Evolutionary conservation across 192 early-diverging fungal species (phyloP).

Genomic region (Ambispora gerdemannii): DNA sequence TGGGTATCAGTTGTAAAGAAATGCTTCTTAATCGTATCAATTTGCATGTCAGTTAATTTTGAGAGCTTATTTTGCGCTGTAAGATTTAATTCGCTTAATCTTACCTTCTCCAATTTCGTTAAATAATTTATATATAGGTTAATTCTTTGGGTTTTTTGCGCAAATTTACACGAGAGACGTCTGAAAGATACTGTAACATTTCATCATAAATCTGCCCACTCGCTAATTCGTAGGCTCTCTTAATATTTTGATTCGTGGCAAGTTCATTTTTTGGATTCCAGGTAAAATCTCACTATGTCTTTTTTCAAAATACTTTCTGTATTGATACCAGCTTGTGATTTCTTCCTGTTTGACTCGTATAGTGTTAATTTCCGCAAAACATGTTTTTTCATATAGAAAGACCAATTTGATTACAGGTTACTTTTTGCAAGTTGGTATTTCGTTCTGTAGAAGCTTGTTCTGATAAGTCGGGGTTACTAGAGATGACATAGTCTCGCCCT

Average conservation of each 20-base stretch:
- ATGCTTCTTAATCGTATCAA: slow-evolving; percentile 23
- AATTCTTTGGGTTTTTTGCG: slow-evolving; percentile 26
- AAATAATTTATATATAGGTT: slow-evolving; percentile 30
- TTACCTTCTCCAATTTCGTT: slow-evolving; percentile 26
- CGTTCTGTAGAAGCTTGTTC: no score
- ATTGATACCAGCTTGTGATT: slow-evolving; percentile 25
- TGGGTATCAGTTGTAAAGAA: background rate
- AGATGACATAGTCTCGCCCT: no score
- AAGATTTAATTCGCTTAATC: slow-evolving; percentile 29
- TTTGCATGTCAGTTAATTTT: slow-evolving; percentile 14
- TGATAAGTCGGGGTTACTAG: no score
- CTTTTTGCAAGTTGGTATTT: no score
- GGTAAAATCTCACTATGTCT: slow-evolving; percentile 24
- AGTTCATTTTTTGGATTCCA: background rate
- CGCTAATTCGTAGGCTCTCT: slow-evolving; percentile 23
- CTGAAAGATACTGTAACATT: slow-evolving; percentile 31
- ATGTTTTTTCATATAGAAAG: slow-evolving; percentile 20
- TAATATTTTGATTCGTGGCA: slow-evolving; percentile 10
- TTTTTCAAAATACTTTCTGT: slow-evolving; percentile 29
- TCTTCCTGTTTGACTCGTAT: slow-evolving; percentile 16
- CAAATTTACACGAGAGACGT: slow-evolving; percentile 23
- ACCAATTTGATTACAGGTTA: slow-evolving; percentile 12
- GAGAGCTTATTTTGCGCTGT: slow-evolving; percentile 28
- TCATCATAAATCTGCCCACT: slow-evolving; percentile 28
- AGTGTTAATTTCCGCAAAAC: slow-evolving; percentile 11